Evolutionary conservation across 2,329 filamentous ascomycete species (phyloP), one percentile per base, ranked within the genome.

Genomic region (Neofusicoccum cordaticola): DNA sequence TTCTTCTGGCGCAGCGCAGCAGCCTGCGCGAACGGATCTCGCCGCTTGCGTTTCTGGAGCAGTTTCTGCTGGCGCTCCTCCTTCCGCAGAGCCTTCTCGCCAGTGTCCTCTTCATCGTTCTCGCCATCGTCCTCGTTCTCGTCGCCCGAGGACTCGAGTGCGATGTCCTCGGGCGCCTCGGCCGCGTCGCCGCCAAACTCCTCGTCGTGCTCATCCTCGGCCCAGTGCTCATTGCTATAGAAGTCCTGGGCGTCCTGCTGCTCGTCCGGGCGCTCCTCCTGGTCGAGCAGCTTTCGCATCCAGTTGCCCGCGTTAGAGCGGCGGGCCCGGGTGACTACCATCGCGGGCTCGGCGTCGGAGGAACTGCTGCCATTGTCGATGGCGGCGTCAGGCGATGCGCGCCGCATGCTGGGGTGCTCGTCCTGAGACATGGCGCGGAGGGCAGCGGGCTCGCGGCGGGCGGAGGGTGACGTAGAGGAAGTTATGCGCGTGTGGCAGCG

Each of bases 1-100:
- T 72, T 79, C 51, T 64, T 64, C 35, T 58, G 71, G 69, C 76
- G 71, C 17, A 80, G 82, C n/a, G 80, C 82, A 70, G 75, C 69
- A 62, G 71, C 65, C 72, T 76, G 48, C 53, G 74, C 70, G 65
- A 77, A 78, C 5, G 74, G 74, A 53, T 77, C 77, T n/a, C 73
- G 70, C 71, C 91, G 88, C 1, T 94, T 96, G 69, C 92, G 88
- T 78, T 97, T 97, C 75, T 92, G 91, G 67, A 56, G 72, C 41
- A 71, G 69, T 62, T 77, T 86, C 70, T 90, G 89, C 66, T 86
- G 87, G 69, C 88, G 88, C 65, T 90, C 92, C 70, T 90, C 86
- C 68, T 86, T 89, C 78, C 95, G 88, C 63, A 99, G 77, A 77
- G 96, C 92, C 71, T 89, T 90, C 79, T 99, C 95, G 39, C 95